Evolutionary conservation across 495 filamentous ascomycete species (phyloP), one percentile per base, ranked within the genome.

Genomic region (Cercophora samala): DNA sequence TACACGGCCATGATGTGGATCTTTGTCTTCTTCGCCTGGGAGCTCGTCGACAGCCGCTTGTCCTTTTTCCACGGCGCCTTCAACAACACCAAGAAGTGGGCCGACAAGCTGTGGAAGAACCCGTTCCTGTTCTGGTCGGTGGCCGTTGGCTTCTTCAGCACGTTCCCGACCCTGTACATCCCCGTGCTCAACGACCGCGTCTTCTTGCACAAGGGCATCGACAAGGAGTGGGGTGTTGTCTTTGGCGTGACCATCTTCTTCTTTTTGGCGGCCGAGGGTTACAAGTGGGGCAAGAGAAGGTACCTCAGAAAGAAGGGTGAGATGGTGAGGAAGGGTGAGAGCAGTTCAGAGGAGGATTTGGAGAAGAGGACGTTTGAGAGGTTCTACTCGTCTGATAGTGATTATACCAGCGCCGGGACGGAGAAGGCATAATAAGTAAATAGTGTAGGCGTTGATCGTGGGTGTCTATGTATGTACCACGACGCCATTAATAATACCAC

Each of bases 1-100:
- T 96, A 92, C 67, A 89, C 87, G 4, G 89, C 87, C 42, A 81
- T 93, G 5, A 92, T 90, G 0, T 93, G 88, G 81, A 81, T 91
- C 46, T 82, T 90, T 2, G 83, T 92, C 0, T 85, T 92, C 69
- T 83, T 86, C 1, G 90, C 90, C 4, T 91, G 89, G 89, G 89
- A 93, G 75, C 84, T 91, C 42, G 89, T 90, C 70, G 84, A 88
- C 66, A 84, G 90, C 65, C 84, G 88, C 1, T 82, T 87, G 0
- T 87, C 85, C 17, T 80, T 93, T 66, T 91, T 93, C 79, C 82
- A 85, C 60, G 83, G 67, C 22, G 58, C 54, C 24, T 71, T 96
- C 42, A 96, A 82, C 62, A 77, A 82, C 19, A 74, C 76, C 1
- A 79, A 76, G 13, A 75, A 73, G 60, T 84, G 85, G 66, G 83